These are phyloP conservation scores for Mycena vulgaris DNA, from an alignment of 768 basidiomycete genomes.

Conservation along the genomic window DNA sequence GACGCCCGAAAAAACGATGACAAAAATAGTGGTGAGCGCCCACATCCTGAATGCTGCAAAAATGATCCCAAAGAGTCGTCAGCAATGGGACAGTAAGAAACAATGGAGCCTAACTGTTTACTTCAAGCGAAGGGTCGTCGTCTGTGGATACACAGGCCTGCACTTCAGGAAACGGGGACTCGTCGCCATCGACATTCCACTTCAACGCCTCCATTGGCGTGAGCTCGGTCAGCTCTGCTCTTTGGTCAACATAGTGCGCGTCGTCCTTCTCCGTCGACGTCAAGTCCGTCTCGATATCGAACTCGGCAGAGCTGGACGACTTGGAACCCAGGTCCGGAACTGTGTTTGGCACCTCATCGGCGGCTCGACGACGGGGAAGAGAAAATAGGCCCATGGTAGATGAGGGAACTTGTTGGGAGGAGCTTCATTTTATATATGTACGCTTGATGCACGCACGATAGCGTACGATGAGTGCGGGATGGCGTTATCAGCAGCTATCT, in stretches of 20 bases:
- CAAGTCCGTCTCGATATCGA: conserved; percentile 17
- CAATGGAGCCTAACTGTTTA: conserved; percentile 2
- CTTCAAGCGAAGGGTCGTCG: conserved; percentile 19
- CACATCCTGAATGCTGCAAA: conserved; percentile 24
- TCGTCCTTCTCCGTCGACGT: conserved; percentile 2
- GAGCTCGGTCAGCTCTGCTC: conserved; percentile 9
- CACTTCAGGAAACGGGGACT: conserved; percentile 18
- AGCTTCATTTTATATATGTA: not conserved
- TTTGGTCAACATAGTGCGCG: conserved; percentile 1
- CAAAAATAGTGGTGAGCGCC: conserved; percentile 14
- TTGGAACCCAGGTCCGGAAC: not conserved
- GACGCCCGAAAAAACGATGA: conserved; percentile 19
- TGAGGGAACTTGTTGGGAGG: not conserved
- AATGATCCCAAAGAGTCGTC: not conserved
- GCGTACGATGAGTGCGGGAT: too few relatives aligned
- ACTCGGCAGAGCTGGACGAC: not conserved
- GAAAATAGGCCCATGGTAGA: conserved; percentile 2
- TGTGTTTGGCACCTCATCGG: not conserved
- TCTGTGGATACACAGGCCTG: conserved; percentile 24
- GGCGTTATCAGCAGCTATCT: too few relatives aligned
- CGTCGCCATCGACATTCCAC: conserved; percentile 21
- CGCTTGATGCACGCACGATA: not conserved
- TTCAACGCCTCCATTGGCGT: conserved; percentile 25
- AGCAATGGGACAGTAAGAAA: not conserved
- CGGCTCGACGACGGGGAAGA: conserved; percentile 3